Evolutionary conservation across 805 yeast species (phyloP).

Genomic region (Lipomyces sp.): DNA sequence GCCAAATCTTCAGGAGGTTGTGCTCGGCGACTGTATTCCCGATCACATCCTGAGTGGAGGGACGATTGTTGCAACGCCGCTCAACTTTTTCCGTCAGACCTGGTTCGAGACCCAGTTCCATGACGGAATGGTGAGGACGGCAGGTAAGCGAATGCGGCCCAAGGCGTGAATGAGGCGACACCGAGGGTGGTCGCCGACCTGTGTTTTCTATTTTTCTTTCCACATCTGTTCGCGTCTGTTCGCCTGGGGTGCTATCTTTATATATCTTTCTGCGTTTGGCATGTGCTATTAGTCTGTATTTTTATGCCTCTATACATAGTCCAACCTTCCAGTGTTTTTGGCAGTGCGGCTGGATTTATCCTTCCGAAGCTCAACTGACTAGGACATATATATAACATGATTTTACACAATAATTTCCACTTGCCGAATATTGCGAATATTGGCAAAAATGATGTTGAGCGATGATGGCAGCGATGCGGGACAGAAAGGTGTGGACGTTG

Average conservation of each 20-base stretch:
- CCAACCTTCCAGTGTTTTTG: no score
- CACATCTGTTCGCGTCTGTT: neutral
- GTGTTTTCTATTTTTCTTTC: neutral
- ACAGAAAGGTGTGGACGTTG: no score
- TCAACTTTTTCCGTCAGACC: no score
- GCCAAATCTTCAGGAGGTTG: conserved; percentile 1
- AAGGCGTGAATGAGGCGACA: neutral
- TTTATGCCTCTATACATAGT: neutral
- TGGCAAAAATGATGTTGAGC: no score
- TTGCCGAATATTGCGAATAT: no score
- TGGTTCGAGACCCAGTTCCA: neutral
- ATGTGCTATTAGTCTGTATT: neutral
- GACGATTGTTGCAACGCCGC: neutral
- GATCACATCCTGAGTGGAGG: neutral
- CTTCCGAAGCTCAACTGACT: no score
- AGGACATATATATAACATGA: no score
- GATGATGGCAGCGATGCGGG: no score
- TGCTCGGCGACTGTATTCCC: neutral
- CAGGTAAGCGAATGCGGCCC: neutral
- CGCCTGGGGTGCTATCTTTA: no score
- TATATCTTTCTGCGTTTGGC: neutral
- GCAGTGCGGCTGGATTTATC: no score
- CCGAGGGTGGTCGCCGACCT: neutral
- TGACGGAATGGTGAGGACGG: neutral
- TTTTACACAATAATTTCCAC: no score